Evolutionary conservation across 139 green algal genomes (phyloP).

Genomic region (Raphidocelis subcapitata): DNA sequence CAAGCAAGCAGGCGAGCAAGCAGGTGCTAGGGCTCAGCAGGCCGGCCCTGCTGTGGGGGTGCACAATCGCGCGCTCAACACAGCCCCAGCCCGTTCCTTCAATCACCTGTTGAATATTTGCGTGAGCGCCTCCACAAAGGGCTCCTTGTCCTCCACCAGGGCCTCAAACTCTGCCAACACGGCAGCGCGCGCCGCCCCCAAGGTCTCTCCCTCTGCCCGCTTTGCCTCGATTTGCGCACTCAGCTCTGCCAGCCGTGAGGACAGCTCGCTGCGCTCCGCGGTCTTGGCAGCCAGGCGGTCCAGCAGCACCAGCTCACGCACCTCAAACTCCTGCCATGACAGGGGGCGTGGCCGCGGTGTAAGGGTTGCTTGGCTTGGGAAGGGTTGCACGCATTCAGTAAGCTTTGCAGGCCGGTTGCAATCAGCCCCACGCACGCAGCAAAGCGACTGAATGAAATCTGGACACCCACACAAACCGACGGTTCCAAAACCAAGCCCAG

Average conservation of each 20-base stretch:
- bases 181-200: constrained; percentile 4
- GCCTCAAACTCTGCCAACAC: constrained; percentile 54
- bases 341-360: no score
- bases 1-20: no score
- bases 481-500: no score
- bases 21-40: neutral
- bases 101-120: constrained; percentile 63
- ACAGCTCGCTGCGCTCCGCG: constrained; percentile 60
- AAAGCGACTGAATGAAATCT: no score
- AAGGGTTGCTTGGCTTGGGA: no score
- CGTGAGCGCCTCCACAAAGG: constrained; percentile 59
- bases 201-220: constrained; percentile 15
- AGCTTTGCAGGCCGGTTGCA: no score
- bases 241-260: constrained; percentile 46
- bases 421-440: no score
- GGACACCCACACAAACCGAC: no score
- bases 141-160: constrained; percentile 52
- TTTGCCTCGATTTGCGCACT: constrained; percentile 53
- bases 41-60: no score
- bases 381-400: no score
- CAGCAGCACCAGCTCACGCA: constrained; percentile 59
- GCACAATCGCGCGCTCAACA: no score
- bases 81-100: no score
- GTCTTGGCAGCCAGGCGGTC: constrained; percentile 56
- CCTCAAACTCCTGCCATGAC: constrained; percentile 78